These are phyloP conservation scores for Mycena maculata DNA, from an alignment of 768 basidiomycete species.

Conservation along the genomic window DNA sequence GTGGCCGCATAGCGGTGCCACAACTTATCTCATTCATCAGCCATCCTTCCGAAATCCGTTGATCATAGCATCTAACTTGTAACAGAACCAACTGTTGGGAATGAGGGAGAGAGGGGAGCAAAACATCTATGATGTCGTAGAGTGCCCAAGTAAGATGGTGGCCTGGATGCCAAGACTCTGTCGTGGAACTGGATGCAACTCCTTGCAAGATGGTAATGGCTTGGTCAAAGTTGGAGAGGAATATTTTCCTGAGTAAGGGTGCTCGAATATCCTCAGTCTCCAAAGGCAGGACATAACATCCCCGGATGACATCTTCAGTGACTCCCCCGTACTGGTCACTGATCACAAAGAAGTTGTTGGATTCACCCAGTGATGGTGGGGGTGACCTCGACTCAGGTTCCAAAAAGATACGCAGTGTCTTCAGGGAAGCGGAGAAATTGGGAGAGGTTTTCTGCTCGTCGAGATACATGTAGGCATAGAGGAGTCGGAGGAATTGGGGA, in stretches of 20 bases:
- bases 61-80: no score
- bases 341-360: neutral
- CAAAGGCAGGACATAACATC: neutral
- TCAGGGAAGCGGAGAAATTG: neutral
- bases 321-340: neutral
- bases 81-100: neutral
- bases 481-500: slow-evolving; percentile 6
- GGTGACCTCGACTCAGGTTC: neutral
- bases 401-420: neutral
- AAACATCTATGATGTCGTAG: no score
- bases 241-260: neutral
- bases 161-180: no score
- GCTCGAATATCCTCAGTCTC: neutral
- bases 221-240: neutral
- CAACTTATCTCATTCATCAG: no score
- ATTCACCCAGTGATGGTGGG: neutral
- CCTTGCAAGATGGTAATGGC: neutral
- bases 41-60: no score
- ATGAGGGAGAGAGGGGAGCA: neutral
- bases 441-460: neutral
- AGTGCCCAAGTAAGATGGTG: neutral
- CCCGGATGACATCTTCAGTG: neutral
- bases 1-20: no score
- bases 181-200: no score
- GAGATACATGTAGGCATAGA: neutral